Evolutionary conservation across 192 early-diverging fungal genomes (phyloP), one percentile per base, ranked within the genome.

Genomic region (Podila epicladia): DNA sequence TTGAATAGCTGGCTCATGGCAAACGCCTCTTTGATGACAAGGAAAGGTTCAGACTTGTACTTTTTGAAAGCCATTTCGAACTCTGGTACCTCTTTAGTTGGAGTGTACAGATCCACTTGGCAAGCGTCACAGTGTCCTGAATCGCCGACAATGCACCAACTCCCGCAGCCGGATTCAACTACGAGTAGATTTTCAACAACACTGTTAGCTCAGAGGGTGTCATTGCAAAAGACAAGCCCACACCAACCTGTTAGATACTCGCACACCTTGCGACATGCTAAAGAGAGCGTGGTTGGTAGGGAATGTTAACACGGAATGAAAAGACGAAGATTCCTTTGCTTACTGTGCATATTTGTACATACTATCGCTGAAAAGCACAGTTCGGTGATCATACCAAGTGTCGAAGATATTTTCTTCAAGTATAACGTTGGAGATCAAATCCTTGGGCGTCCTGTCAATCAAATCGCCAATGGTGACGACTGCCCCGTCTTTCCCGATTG

Each of bases 291-390:
- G 9, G 19, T 53, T 53, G 17, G 50, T n/a, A 22, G 50, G 20
- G n/a, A 20, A 0, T 53, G 50, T n/a, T 17, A 22, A 22, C n/a
- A 53, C 5, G 5, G n/a, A 8, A 3, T 53, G 20, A 51, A 51
- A 53, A 53, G 26, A n/a, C 50, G 5, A 22, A 12, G 17, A 12
- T 29, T 31, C 22, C 58, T 13, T 9, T 1, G 7, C 1, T 5
- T 17, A 31, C 12, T 1, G 22, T 22, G 58, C 26, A 24, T 19
- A 9, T 20, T 8, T 20, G 32, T 20, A 9, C 31, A 2, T 67
- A 67, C 66, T 55, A 58, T 67, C 66, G 1, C 66, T 55, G 4
- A 67, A 32, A 5, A 67, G 50, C 3, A 67, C 66, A 58, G 53
- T 6, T 0, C 66, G 53, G 1, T 55, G 51, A 3, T 17, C 24